Percentiles rank a stretch among this genome's conserved stretches.
Conservation (phyloP, 345 rosid species). For the Carallia pectinifolia region DNA sequence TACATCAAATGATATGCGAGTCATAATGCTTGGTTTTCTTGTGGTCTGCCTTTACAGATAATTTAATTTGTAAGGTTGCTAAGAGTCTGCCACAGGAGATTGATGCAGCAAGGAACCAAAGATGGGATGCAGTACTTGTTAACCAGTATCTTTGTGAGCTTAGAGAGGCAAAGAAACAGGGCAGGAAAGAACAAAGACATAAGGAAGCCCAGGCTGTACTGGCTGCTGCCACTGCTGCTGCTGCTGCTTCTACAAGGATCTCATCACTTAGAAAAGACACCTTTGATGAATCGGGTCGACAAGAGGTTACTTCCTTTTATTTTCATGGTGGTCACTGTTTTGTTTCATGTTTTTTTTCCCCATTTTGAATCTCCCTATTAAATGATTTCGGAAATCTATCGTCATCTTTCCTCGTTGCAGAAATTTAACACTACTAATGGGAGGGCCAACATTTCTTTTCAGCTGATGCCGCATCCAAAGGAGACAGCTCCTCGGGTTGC, state of each 20-base stretch:
- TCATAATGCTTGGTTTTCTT: no score
- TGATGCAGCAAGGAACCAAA: constrained; percentile 53
- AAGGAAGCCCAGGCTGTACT: constrained; percentile 97
- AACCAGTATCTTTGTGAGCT: constrained; percentile 75
- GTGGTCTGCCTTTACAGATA: constrained; percentile 41
- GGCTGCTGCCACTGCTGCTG: constrained; percentile 99
- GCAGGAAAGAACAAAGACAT: constrained; percentile 89
- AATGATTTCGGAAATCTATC: background rate
- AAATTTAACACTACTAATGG: constrained; percentile 54
- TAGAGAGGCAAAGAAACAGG: constrained; percentile 91
- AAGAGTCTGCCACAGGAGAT: constrained; percentile 66
- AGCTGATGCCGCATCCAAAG: constrained; percentile 53
- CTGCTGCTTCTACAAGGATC: constrained; percentile 90
- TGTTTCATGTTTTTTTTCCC: no score
- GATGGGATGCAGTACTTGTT: constrained; percentile 82
- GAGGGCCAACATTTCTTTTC: constrained; percentile 51
- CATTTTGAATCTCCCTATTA: no score
- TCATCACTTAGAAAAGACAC: constrained; percentile 83
- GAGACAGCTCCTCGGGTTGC: constrained; percentile 61
- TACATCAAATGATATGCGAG: no score
- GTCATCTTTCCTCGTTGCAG: constrained; percentile 30
- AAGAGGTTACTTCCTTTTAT: constrained; percentile 53
- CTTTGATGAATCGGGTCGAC: constrained; percentile 53
- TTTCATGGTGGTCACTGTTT: no score
- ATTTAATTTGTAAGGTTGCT: constrained; percentile 55